Conservation (phyloP, 805 yeast genomes). For the Zygoascus tannicola region DNA sequence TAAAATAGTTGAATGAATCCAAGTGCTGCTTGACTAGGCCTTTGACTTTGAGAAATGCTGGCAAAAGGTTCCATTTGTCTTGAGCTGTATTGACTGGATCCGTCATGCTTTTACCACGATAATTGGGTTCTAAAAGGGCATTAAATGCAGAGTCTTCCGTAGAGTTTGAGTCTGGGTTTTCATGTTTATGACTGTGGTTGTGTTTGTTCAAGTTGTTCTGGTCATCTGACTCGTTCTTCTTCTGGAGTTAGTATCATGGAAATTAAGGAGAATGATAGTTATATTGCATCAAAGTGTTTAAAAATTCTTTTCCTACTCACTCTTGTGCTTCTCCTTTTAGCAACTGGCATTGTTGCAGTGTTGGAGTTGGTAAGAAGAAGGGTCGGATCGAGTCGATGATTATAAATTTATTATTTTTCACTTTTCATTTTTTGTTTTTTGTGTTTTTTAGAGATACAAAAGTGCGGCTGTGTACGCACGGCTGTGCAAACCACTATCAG, state of each 20-base stretch:
- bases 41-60: constrained; percentile 91
- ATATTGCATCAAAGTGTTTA: no score
- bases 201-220: background rate
- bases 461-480: no score
- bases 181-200: background rate
- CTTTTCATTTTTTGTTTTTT: no score
- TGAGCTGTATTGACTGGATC: constrained; percentile 79
- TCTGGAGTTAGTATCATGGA: background rate
- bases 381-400: no score
- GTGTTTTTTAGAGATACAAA: no score
- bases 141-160: constrained; percentile 41
- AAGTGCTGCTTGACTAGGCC: constrained; percentile 95
- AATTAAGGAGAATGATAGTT: background rate
- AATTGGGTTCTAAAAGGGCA: constrained; percentile 69
- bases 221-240: background rate
- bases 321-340: background rate
- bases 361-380: no score
- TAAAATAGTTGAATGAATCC: constrained; percentile 96
- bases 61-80: constrained; percentile 94
- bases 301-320: no score
- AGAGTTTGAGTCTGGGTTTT: no score
- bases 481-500: no score
- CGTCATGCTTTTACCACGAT: constrained; percentile 75
- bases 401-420: no score
- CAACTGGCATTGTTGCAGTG: background rate